phyloP scores from a whole-genome alignment of 2,329 filamentous ascomycete species.

The Lasiodiplodia sp. region DNA sequence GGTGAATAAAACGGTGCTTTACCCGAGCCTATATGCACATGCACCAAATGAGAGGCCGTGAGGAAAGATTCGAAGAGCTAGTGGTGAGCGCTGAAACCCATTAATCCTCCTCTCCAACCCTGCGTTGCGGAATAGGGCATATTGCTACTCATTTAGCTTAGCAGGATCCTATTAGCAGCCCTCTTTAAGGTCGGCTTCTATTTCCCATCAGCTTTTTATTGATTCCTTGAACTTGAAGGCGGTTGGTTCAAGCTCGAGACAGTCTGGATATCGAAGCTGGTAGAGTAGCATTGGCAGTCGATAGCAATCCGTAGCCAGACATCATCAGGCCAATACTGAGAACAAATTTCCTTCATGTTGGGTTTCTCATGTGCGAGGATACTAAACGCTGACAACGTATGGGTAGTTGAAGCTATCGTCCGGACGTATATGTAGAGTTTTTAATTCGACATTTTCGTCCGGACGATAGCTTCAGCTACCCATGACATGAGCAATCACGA shows the following conservation, averaged over 20 bases:
- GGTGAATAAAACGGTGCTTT: not conserved
- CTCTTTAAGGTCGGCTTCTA: not conserved
- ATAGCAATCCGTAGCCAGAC: not conserved
- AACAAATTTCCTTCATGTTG: not conserved
- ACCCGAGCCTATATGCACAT: not conserved
- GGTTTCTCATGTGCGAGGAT: not conserved
- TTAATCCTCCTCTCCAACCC: not conserved
- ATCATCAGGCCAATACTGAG: not conserved
- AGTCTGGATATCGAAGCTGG: not conserved
- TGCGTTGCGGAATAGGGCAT: not conserved
- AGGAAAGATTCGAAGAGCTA: not conserved
- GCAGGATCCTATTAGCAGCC: not conserved
- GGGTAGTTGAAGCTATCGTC: too few relatives aligned
- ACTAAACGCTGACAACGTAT: too few relatives aligned
- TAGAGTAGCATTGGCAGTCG: not conserved
- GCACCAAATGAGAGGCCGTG: not conserved
- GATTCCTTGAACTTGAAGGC: not conserved
- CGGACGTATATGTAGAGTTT: too few relatives aligned
- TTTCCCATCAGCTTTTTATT: not conserved
- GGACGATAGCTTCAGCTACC: too few relatives aligned
- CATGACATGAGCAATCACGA: too few relatives aligned
- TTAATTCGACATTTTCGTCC: too few relatives aligned
- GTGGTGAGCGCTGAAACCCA: not conserved
- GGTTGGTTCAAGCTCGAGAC: not conserved
- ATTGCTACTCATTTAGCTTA: not conserved